These are phyloP conservation scores for Rhypophila decipiens DNA, from an alignment of 495 filamentous ascomycete genomes.

Conservation along the genomic window DNA sequence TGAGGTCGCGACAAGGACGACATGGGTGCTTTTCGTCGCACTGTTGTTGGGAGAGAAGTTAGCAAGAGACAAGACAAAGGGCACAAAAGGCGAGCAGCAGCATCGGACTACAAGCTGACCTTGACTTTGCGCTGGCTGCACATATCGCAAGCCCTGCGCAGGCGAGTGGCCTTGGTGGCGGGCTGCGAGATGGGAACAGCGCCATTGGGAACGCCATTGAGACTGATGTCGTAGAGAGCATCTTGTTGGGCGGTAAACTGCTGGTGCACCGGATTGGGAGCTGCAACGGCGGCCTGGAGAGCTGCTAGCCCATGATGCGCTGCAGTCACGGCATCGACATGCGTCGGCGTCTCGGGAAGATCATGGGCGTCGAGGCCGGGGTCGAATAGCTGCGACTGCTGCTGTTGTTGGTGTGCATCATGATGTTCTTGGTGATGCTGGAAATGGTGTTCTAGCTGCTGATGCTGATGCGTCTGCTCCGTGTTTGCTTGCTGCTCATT, in stretches of 20 bases:
- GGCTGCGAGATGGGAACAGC: slow-evolving; percentile 4
- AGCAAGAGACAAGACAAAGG: neutral
- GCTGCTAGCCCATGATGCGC: slow-evolving; percentile 40
- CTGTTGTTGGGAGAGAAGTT: slow-evolving; percentile 31
- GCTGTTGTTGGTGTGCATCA: neutral
- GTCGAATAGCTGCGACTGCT: neutral
- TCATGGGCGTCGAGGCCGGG: neutral
- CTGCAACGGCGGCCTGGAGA: slow-evolving; percentile 34
- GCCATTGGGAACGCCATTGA: slow-evolving; percentile 16
- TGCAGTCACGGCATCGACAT: slow-evolving; percentile 20
- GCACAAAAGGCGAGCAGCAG: no score
- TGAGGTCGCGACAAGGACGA: slow-evolving; percentile 67
- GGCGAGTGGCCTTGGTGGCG: slow-evolving; percentile 38
- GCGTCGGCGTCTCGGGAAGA: slow-evolving; percentile 10
- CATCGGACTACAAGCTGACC: no score
- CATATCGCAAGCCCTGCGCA: slow-evolving; percentile 78
- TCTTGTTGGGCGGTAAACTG: slow-evolving; percentile 12
- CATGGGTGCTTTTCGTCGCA: slow-evolving; percentile 80
- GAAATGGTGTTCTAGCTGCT: neutral
- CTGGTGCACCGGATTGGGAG: slow-evolving; percentile 13
- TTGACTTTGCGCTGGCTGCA: slow-evolving; percentile 84
- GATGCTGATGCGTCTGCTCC: neutral
- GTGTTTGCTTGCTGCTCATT: neutral
- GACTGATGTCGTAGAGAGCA: slow-evolving; percentile 16
- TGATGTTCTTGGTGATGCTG: neutral